Evolutionary conservation across 2,329 filamentous ascomycete genomes (phyloP), one percentile per base, ranked within the genome.

Genomic region (Cladophialophora carrionii): DNA sequence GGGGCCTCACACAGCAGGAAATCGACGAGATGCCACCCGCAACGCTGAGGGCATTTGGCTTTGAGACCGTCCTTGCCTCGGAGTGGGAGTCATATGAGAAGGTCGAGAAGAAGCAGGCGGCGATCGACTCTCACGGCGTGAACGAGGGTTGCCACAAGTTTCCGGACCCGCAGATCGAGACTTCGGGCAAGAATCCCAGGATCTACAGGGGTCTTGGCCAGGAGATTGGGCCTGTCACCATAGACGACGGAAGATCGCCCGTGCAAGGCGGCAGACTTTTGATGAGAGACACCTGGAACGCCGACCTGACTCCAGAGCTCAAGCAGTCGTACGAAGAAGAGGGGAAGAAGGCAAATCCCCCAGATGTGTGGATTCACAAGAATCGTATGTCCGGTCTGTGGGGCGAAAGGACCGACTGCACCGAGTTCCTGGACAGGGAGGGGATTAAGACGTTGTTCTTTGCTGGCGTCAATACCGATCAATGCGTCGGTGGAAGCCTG

Each of bases 351-450:
- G 52, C 63, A 2, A 51, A 54, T 5, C 70, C 70, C 32, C 76
- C 78, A 0, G 85, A 88, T 71, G 74, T 84, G 9, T 80, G 79
- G 72, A 80, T 84, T 65, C 75, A 83, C 70, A 88, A 88, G 76
- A 83, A 86, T 68, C 78, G 85, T 22, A 83, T 87, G 77, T 84
- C 82, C 22, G 86, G 84, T 2, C 75, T 88, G 56, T 87, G 84
- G 83, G 78, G 77, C 26, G 70, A 74, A 8, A 72, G 72, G 10
- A 81, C 81, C 52, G 75, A 77, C 7, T 75, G 84, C 53, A 79
- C 78, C 61, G 73, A 74, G 46, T 79, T 77, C 46, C 72, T 86
- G 57, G 71, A 77, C 56, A 64, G 73, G 48, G 68, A 77, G 55
- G 76, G 76, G 0, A 80, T 79, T 63, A 79, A 68, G 52, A 87